A percentile compares a stretch with the other conserved stretches of the same genome.
These are phyloP conservation scores for Aechmea fasciata DNA, from an alignment of 176 grass and related monocot genomes.

Conservation along the genomic window DNA sequence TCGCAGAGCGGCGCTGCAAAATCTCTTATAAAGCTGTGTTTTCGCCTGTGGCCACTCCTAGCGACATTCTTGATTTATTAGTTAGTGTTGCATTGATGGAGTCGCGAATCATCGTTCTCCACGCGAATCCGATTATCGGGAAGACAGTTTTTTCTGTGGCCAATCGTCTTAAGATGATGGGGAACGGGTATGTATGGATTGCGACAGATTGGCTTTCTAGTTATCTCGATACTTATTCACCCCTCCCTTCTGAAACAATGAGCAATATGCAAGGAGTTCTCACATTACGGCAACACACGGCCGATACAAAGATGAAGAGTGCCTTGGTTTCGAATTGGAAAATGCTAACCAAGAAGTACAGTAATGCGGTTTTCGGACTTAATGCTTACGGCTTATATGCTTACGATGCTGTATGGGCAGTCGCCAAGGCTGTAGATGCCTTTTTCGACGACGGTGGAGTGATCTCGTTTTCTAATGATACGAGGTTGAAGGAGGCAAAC, in stretches of 20 bases:
- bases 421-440: constrained; percentile 62
- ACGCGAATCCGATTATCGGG: constrained; percentile 39
- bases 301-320: constrained; percentile 57
- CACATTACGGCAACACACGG: constrained; percentile 56
- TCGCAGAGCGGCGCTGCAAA: constrained; percentile 54
- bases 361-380: constrained; percentile 33
- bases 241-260: constrained; percentile 47
- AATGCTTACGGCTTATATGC: constrained; percentile 64
- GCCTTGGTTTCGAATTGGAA: constrained; percentile 68
- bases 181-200: constrained; percentile 88
- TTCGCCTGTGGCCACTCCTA: constrained; percentile 27
- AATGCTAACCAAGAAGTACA: constrained; percentile 46
- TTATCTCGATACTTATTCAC: constrained; percentile 57
- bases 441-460: constrained; percentile 68
- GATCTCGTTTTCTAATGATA: constrained; percentile 74
- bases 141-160: constrained; percentile 52
- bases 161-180: constrained; percentile 65
- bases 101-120: constrained; percentile 70
- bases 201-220: constrained; percentile 81
- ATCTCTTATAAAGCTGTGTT: constrained; percentile 57
- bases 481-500: constrained; percentile 36
- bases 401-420: constrained; percentile 83
- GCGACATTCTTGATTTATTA: constrained; percentile 55
- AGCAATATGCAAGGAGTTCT: constrained; percentile 79
- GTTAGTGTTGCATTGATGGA: constrained; percentile 60